Percentiles rank a stretch among this genome's conserved stretches.
Evolutionary conservation across 768 basidiomycete species (phyloP).

Genomic region (Tephrocybe sp.): DNA sequence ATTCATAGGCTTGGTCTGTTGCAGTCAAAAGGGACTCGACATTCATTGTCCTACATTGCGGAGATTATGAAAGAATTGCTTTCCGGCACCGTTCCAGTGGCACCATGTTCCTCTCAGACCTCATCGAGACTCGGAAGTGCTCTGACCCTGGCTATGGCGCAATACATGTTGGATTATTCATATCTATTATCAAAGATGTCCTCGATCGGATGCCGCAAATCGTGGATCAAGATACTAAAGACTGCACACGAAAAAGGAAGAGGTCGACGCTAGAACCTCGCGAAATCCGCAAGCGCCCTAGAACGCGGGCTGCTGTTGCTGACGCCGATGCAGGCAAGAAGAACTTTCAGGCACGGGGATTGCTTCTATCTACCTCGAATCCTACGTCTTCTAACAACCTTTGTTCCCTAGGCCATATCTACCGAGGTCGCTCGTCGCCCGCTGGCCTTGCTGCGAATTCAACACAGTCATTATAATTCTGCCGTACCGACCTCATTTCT

Average conservation of each 20-base stretch:
- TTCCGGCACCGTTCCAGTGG: neutral
- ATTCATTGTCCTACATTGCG: neutral
- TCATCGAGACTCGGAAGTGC: neutral
- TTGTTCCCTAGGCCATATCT: neutral
- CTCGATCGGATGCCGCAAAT: neutral
- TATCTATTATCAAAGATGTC: neutral
- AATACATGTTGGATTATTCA: neutral
- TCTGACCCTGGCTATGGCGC: neutral
- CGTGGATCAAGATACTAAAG: too few species aligned
- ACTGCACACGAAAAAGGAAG: too few species aligned
- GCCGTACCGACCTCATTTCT: neutral
- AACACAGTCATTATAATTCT: slow-evolving; percentile 6
- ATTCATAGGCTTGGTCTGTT: neutral
- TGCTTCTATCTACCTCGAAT: too few species aligned
- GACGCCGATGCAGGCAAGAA: neutral
- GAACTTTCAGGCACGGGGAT: neutral
- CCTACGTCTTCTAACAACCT: neutral
- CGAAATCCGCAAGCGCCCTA: neutral
- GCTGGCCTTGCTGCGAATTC: slow-evolving; percentile 3
- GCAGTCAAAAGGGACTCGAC: neutral
- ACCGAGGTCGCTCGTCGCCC: neutral
- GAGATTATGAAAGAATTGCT: neutral
- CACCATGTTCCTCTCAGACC: neutral
- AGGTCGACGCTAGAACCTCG: neutral
- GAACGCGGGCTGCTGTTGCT: neutral